Conservation (phyloP, 495 filamentous ascomycete genomes). For the Saxophila tyrrhenica region DNA sequence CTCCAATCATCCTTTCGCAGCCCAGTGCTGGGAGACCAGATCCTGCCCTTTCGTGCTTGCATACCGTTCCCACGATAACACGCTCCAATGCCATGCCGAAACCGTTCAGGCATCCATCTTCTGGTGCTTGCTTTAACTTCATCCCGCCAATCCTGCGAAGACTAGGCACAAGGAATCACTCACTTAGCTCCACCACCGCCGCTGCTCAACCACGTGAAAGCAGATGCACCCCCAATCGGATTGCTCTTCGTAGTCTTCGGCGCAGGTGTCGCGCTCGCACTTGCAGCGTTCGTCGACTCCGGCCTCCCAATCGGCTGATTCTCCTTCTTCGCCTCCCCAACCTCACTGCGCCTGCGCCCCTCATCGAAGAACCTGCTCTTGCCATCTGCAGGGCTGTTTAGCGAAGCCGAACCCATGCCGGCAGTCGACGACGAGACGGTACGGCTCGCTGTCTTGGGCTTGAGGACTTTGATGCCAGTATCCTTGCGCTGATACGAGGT, state of each 20-base stretch:
- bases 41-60: neutral
- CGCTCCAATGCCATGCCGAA: neutral
- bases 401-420: neutral
- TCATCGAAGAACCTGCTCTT: constrained; percentile 34
- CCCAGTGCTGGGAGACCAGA: no score
- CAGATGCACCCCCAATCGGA: constrained; percentile 83
- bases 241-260: constrained; percentile 38
- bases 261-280: constrained; percentile 24
- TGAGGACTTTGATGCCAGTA: constrained; percentile 34
- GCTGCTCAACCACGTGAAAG: constrained; percentile 81
- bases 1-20: neutral
- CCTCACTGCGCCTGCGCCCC: constrained; percentile 19
- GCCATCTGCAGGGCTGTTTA: constrained; percentile 9
- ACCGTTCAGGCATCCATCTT: neutral
- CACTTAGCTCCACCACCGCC: neutral
- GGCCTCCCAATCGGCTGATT: constrained; percentile 18
- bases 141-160: no score
- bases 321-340: constrained; percentile 30
- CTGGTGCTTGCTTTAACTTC: no score
- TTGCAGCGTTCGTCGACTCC: neutral
- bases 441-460: constrained; percentile 25
- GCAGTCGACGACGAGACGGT: constrained; percentile 20
- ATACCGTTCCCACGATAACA: neutral
- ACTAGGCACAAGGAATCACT: neutral
- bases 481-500: constrained; percentile 28